phyloP scores from a whole-genome alignment of 2,329 filamentous ascomycete genomes.

The Xylogone sp. region DNA sequence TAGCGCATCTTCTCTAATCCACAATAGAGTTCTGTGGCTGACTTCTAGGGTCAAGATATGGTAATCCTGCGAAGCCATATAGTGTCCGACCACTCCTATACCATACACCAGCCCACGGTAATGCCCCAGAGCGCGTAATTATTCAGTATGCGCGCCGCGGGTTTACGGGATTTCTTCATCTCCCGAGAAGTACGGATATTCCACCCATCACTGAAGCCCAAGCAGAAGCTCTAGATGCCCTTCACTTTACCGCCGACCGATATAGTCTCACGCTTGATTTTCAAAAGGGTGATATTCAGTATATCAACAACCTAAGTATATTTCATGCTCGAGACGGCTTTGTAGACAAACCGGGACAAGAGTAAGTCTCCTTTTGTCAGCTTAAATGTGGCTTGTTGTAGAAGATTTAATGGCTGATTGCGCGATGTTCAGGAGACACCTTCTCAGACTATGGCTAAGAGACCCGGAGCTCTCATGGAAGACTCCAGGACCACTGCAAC shows the following conservation, averaged over 20 bases:
- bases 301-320: slow-evolving; percentile 43
- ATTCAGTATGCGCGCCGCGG: slow-evolving; percentile 58
- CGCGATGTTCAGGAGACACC: slow-evolving; percentile 30
- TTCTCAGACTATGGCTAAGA: slow-evolving; percentile 42
- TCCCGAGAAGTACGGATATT: slow-evolving; percentile 49
- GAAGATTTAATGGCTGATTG: slow-evolving; percentile 5
- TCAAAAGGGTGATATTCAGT: slow-evolving; percentile 38
- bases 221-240: slow-evolving; percentile 39
- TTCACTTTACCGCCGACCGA: slow-evolving; percentile 39
- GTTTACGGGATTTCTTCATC: slow-evolving; percentile 54
- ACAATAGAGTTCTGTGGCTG: too few relatives aligned
- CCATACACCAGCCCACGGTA: slow-evolving; percentile 44
- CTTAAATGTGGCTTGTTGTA: not conserved
- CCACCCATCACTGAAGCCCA: slow-evolving; percentile 47
- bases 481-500: slow-evolving; percentile 31
- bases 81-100: slow-evolving; percentile 50
- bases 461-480: slow-evolving; percentile 38
- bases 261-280: slow-evolving; percentile 33
- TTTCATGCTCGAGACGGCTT: slow-evolving; percentile 43
- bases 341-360: slow-evolving; percentile 28
- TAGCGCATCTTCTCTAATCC: not conserved
- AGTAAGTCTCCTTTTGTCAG: slow-evolving; percentile 18
- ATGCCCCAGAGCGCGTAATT: slow-evolving; percentile 47
- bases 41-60: slow-evolving; percentile 38
- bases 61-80: slow-evolving; percentile 42